Evolutionary conservation across 2,329 filamentous ascomycete species (phyloP).

Genomic region (Fusarium duplospermum): DNA sequence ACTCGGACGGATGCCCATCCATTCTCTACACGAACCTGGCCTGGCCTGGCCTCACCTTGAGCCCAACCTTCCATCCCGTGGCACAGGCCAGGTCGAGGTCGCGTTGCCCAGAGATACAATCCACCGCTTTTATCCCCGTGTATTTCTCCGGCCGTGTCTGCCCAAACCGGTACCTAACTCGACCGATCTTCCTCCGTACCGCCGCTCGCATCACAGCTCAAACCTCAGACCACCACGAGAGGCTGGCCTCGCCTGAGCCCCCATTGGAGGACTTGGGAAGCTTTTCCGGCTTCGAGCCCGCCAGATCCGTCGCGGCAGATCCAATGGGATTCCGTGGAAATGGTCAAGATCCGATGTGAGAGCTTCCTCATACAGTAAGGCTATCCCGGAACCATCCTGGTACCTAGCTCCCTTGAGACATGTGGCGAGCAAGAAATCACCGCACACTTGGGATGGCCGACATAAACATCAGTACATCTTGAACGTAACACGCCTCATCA

Average conservation of each 20-base stretch:
- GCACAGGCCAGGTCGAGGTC: neutral
- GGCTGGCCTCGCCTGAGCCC: constrained; percentile 1
- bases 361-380: constrained; percentile 15
- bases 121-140: constrained; percentile 12
- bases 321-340: constrained; percentile 26
- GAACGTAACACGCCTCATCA: neutral
- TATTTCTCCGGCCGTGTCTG: constrained; percentile 12
- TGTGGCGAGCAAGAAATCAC: neutral
- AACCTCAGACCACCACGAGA: constrained; percentile 34
- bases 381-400: constrained; percentile 2
- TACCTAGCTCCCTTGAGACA: neutral
- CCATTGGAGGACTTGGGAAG: constrained; percentile 33
- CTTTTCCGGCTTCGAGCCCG: constrained; percentile 23
- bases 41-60: constrained; percentile 19
- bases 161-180: constrained; percentile 16
- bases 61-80: neutral
- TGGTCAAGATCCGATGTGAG: neutral
- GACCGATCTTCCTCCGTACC: constrained; percentile 21
- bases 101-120: constrained; percentile 11
- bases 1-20: constrained; percentile 6
- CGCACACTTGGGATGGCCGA: neutral
- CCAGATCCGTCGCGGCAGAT: constrained; percentile 24
- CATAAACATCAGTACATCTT: constrained; percentile 5
- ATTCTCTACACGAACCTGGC: constrained; percentile 1
- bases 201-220: constrained; percentile 3